Conservation (phyloP, 805 yeast species). For the Candida maltosa region DNA sequence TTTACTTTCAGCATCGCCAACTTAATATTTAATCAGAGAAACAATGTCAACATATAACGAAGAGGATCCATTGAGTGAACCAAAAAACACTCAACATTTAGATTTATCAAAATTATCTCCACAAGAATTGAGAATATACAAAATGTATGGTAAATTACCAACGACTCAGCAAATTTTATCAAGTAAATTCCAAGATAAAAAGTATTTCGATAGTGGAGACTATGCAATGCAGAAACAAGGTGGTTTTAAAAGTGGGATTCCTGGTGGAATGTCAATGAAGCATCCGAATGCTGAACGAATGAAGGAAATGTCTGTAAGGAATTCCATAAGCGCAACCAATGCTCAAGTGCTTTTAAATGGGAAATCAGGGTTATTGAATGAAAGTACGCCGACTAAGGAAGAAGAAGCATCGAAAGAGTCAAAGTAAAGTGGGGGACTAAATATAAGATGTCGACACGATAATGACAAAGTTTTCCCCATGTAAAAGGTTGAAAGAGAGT, state of each 20-base stretch:
- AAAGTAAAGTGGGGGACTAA: no score
- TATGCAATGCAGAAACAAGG: constrained; percentile 70
- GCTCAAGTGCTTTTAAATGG: constrained; percentile 44
- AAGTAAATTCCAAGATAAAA: constrained; percentile 78
- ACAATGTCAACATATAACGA: constrained; percentile 31
- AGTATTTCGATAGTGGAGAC: constrained; percentile 92
- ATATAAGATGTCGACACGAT: no score
- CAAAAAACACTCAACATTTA: constrained; percentile 39
- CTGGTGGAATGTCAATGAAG: constrained; percentile 37
- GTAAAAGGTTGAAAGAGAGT: no score
- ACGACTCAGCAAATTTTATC: constrained; percentile 72
- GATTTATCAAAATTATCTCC: constrained; percentile 63
- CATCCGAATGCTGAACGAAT: constrained; percentile 59
- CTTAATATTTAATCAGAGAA: background rate
- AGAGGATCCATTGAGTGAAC: constrained; percentile 52
- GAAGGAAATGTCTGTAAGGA: constrained; percentile 54
- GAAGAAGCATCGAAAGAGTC: constrained; percentile 1
- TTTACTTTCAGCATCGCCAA: no score
- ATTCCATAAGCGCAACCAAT: constrained; percentile 51
- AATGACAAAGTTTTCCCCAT: no score
- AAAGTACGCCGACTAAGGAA: constrained; percentile 32
- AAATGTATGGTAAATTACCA: constrained; percentile 83
- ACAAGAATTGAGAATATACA: constrained; percentile 75
- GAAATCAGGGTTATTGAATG: constrained; percentile 54
- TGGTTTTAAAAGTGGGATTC: constrained; percentile 12